Percentiles rank a stretch among this genome's conserved stretches.
phyloP scores from a whole-genome alignment of 2,329 filamentous ascomycete genomes.

The Rutstroemia sp. region DNA sequence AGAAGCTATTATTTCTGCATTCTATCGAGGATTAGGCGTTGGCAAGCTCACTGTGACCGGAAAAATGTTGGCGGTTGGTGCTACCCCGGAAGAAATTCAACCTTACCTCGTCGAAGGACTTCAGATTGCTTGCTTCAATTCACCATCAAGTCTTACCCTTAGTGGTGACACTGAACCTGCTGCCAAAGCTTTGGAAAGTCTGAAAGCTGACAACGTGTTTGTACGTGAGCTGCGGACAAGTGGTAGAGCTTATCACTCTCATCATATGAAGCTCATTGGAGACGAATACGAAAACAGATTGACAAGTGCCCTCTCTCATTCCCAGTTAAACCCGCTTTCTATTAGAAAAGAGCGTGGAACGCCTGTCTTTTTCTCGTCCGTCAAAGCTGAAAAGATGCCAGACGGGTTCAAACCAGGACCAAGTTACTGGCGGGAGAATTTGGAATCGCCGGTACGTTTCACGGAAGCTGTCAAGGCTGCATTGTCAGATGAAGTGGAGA shows the following conservation, averaged over 20 bases:
- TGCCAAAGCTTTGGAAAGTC: neutral
- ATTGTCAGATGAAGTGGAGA: neutral
- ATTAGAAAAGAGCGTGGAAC: neutral
- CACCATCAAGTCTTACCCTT: conserved; percentile 19
- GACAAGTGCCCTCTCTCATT: neutral
- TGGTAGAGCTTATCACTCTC: conserved; percentile 13
- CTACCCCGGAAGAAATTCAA: conserved; percentile 1
- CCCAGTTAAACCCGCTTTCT: neutral
- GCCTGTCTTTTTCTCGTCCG: neutral
- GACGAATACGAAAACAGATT: conserved; percentile 6
- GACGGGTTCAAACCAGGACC: neutral
- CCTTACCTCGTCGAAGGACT: neutral
- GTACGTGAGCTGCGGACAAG: conserved; percentile 8
- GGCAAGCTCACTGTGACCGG: neutral
- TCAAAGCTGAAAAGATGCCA: neutral
- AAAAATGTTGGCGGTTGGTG: conserved; percentile 14
- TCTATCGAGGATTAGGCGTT: conserved; percentile 27
- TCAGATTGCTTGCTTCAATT: conserved; percentile 24
- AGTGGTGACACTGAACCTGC: conserved; percentile 14
- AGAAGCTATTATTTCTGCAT: conserved; percentile 38
- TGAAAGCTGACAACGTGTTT: conserved; percentile 17
- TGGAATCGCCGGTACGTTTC: conserved; percentile 14
- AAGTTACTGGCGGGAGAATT: conserved; percentile 15
- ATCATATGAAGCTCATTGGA: conserved; percentile 7
- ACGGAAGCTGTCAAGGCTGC: neutral